Evolutionary conservation across 192 early-diverging fungal species (phyloP).

Genomic region (Mortierella claussenii): DNA sequence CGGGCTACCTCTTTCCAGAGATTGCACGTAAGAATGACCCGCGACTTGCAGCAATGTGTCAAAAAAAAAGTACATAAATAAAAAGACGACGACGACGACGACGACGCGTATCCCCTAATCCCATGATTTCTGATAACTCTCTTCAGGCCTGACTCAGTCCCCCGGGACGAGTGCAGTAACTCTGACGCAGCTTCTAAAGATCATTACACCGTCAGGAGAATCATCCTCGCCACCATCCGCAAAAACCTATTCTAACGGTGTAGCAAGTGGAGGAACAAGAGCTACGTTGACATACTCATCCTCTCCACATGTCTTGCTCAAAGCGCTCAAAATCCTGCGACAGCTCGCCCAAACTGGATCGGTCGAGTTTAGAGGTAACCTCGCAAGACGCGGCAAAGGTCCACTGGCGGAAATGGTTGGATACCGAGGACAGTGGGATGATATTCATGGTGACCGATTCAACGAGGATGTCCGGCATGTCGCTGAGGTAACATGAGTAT

Average conservation of each 20-base stretch:
- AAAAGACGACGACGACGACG: background rate
- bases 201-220: conserved; percentile 16
- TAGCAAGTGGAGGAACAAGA: background rate
- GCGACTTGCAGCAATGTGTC: too few relatives aligned
- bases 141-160: conserved; percentile 31
- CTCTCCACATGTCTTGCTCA: conserved; percentile 35
- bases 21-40: conserved; percentile 39
- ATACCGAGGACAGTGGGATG: conserved; percentile 43
- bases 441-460: conserved; percentile 38
- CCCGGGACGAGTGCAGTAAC: conserved; percentile 21
- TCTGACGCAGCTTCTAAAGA: conserved; percentile 33
- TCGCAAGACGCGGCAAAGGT: conserved; percentile 27
- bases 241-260: too few relatives aligned
- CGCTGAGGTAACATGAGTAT: conserved; percentile 22
- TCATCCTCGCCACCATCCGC: too few relatives aligned
- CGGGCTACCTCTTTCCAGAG: conserved; percentile 50
- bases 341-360: conserved; percentile 45
- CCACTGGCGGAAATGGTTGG: conserved; percentile 22
- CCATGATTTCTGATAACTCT: background rate
- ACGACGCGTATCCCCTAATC: background rate
- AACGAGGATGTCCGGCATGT: conserved; percentile 35
- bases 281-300: conserved; percentile 12
- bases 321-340: conserved; percentile 47
- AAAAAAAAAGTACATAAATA: conserved; percentile 8
- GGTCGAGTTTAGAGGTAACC: conserved; percentile 19